Evolutionary conservation across 2,329 filamentous ascomycete species (phyloP).

Genomic region (Trichoderma cornu-damae): DNA sequence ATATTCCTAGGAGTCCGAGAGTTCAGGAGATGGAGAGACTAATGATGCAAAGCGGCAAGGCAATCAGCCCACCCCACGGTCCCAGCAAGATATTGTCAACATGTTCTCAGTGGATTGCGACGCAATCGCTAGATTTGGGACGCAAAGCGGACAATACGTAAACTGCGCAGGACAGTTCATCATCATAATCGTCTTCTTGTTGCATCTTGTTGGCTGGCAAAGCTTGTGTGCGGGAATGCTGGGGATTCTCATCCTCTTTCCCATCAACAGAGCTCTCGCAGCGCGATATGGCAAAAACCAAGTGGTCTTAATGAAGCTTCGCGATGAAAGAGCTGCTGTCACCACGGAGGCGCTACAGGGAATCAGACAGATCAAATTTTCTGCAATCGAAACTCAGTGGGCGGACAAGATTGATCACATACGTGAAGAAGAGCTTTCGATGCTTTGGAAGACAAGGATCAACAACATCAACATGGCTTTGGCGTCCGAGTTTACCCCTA

Average conservation of each 20-base stretch:
- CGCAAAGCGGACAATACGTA: conserved; percentile 4
- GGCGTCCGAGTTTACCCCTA: conserved; percentile 8
- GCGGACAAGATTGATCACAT: conserved; percentile 13
- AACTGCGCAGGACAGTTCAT: conserved; percentile 6
- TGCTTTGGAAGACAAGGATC: conserved; percentile 5
- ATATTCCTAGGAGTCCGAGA: background rate
- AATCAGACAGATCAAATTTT: conserved; percentile 20
- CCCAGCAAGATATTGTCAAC: conserved; percentile 11
- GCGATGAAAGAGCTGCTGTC: background rate
- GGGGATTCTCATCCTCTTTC: background rate
- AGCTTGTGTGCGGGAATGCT: conserved; percentile 7
- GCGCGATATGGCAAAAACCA: background rate
- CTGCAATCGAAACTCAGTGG: conserved; percentile 15
- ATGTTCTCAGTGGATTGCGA: conserved; percentile 13
- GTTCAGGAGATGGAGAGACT: background rate
- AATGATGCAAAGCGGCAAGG: background rate
- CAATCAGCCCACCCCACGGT: background rate
- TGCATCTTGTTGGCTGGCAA: conserved; percentile 13
- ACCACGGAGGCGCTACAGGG: background rate
- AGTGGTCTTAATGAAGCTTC: background rate
- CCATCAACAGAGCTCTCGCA: conserved; percentile 2
- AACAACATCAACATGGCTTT: conserved; percentile 13
- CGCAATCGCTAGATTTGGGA: conserved; percentile 11
- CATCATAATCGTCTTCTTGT: background rate
- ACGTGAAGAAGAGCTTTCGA: conserved; percentile 6